phyloP scores from a whole-genome alignment of 108 stramenopile species.

The Cylindrotheca closterium region DNA sequence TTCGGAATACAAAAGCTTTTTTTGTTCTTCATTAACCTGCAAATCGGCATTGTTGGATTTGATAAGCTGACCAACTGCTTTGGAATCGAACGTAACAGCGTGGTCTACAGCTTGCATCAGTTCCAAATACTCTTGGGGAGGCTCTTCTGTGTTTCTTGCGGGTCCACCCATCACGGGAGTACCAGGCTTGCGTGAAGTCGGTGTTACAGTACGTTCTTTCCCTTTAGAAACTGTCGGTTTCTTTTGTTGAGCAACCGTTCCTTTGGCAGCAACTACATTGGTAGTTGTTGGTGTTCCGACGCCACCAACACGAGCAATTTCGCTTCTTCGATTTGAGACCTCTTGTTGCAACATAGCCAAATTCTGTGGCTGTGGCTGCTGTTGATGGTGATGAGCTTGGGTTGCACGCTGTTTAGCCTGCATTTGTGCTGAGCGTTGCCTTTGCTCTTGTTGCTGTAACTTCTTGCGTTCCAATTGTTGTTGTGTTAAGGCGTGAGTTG shows the following conservation, averaged over 20 bases:
- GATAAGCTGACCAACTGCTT: constrained; percentile 48
- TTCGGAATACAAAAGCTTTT: constrained; percentile 55
- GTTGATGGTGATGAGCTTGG: constrained; percentile 1
- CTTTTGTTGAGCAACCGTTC: constrained; percentile 6
- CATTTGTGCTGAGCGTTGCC: constrained; percentile 1
- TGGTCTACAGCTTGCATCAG: constrained; percentile 79
- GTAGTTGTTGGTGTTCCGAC: not conserved
- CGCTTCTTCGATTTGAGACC: constrained; percentile 26
- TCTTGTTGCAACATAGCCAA: constrained; percentile 25
- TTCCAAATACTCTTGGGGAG: constrained; percentile 60
- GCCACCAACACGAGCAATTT: constrained; percentile 1
- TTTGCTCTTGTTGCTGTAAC: constrained; percentile 13
- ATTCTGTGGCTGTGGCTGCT: constrained; percentile 20
- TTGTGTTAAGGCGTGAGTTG: not conserved
- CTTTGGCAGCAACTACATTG: constrained; percentile 12
- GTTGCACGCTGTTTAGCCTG: no score
- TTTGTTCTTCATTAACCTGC: constrained; percentile 52
- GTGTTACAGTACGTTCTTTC: constrained; percentile 4
- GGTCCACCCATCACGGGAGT: constrained; percentile 16
- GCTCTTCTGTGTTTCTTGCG: constrained; percentile 6
- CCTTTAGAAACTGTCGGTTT: constrained; percentile 10
- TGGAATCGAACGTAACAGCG: constrained; percentile 65
- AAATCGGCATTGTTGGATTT: constrained; percentile 43
- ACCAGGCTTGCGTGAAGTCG: constrained; percentile 5
- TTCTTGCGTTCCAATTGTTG: constrained; percentile 3